A percentile compares a stretch with the other conserved stretches of the same genome.
Evolutionary conservation across 257 asterid species (phyloP).

Genomic region (Mentha longifolia): DNA sequence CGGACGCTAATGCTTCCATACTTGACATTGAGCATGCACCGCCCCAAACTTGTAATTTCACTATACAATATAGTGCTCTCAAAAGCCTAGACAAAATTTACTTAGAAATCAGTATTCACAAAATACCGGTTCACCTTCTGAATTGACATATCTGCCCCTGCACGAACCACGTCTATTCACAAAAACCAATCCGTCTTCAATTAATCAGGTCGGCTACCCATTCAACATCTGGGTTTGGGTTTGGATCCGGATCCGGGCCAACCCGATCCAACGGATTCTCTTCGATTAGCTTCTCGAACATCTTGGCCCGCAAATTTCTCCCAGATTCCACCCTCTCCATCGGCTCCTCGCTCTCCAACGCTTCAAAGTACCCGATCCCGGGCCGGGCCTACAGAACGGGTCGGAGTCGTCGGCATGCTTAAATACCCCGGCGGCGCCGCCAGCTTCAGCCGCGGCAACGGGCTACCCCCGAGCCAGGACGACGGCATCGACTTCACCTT

Average conservation of each 20-base stretch:
- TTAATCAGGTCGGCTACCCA: constrained; percentile 74
- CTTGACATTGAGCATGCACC: constrained; percentile 12
- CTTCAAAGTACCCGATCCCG: constrained; percentile 40
- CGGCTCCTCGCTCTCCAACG: constrained; percentile 41
- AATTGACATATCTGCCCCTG: background rate
- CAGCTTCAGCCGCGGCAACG: constrained; percentile 38
- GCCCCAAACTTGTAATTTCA: constrained; percentile 4
- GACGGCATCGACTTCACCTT: constrained; percentile 47
- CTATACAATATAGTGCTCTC: constrained; percentile 1
- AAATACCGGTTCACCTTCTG: background rate
- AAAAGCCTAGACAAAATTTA: constrained; percentile 5
- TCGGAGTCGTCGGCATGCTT: constrained; percentile 51
- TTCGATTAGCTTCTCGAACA: constrained; percentile 57
- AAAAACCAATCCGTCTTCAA: constrained; percentile 17
- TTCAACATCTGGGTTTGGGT: constrained; percentile 57
- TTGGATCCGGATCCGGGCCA: constrained; percentile 40
- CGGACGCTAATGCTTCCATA: background rate
- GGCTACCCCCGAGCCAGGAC: constrained; percentile 38
- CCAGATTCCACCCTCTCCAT: constrained; percentile 59
- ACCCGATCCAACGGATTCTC: constrained; percentile 59
- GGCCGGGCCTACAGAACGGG: constrained; percentile 36
- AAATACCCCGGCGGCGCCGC: constrained; percentile 43
- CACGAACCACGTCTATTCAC: background rate
- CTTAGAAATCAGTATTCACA: constrained; percentile 32
- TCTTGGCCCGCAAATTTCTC: constrained; percentile 48